Evolutionary conservation across 345 rosid species (phyloP), one percentile per base, ranked within the genome.

Genomic region (Adansonia digitata): DNA sequence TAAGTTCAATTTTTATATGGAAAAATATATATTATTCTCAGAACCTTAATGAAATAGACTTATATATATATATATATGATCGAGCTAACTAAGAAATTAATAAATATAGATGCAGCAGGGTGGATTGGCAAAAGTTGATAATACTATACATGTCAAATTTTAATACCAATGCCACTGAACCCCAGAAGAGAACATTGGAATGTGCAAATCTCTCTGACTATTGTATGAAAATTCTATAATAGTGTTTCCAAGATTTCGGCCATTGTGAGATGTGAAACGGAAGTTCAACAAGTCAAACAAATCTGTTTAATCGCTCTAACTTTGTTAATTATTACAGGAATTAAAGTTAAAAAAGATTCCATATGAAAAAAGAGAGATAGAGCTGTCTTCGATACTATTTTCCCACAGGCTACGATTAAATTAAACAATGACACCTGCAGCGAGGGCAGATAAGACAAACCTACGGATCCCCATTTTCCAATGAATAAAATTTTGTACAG

Each of bases 391-490:
- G n/a, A n/a, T n/a, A n/a, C n/a, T n/a, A n/a, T 40, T 53, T 69
- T 29, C 31, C 18, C 24, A 40, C 40, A 65, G 52, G 52, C 56
- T 34, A 27, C 39, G 42, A 40, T 63, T 66, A 71, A 42, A 42
- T 42, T 1, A 42, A 49, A 29, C 55, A 49, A 13, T 63, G n/a
- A 62, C 37, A 18, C 53, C 35, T 62, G 59, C 24, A 27, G 6
- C 61, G 65, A 52, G 70, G 72, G 37, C 56, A 31, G 59, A 57
- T 52, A 60, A 15, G 83, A 75, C 78, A 77, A 26, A 66, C 49
- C 77, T 48, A 59, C 2, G n/a, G 62, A 77, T 39, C 65, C 10
- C 26, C 78, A 70, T 73, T 79, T 81, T 49, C 77, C 84, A 63
- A 77, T 69, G 79, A 53, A 59, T 18, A 67, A 77, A 67, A 49